phyloP scores from a whole-genome alignment of 2,329 filamentous ascomycete species.

The Neonectria faginata region DNA sequence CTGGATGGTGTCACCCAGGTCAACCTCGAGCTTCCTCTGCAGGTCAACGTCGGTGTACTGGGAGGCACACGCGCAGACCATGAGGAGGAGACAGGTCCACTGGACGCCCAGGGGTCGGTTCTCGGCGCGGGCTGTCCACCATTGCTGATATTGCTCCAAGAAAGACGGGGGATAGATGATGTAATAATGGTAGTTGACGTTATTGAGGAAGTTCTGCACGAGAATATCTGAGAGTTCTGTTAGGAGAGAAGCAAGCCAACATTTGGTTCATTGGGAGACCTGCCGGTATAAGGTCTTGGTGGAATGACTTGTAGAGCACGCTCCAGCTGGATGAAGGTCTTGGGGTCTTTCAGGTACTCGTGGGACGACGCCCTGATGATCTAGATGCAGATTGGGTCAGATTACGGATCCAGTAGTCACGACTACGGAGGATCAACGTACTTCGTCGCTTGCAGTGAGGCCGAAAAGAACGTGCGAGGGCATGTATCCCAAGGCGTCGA shows the following conservation, averaged over 20 bases:
- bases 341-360: conserved; percentile 40
- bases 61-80: conserved; percentile 53
- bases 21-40: conserved; percentile 47
- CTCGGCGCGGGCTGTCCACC: conserved; percentile 50
- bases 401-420: background rate
- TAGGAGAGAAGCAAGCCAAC: conserved; percentile 5
- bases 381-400: conserved; percentile 22
- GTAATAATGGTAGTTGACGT: conserved; percentile 55
- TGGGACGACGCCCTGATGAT: conserved; percentile 31
- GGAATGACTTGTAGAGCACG: conserved; percentile 50
- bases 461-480: conserved; percentile 49
- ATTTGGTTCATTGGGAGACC: conserved; percentile 18
- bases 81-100: conserved; percentile 54
- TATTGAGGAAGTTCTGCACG: conserved; percentile 53
- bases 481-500: conserved; percentile 53
- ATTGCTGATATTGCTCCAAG: conserved; percentile 51
- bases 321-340: conserved; percentile 47
- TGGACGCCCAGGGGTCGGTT: conserved; percentile 50
- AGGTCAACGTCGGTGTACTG: conserved; percentile 50
- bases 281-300: conserved; percentile 51
- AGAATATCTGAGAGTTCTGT: conserved; percentile 47
- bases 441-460: conserved; percentile 43
- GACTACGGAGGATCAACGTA: conserved; percentile 27
- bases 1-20: conserved; percentile 47
- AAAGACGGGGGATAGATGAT: conserved; percentile 53